A percentile compares a stretch with the other conserved stretches of the same genome.
Conservation (phyloP, 2,329 filamentous ascomycete genomes). For the Sporothrix luriei region DNA sequence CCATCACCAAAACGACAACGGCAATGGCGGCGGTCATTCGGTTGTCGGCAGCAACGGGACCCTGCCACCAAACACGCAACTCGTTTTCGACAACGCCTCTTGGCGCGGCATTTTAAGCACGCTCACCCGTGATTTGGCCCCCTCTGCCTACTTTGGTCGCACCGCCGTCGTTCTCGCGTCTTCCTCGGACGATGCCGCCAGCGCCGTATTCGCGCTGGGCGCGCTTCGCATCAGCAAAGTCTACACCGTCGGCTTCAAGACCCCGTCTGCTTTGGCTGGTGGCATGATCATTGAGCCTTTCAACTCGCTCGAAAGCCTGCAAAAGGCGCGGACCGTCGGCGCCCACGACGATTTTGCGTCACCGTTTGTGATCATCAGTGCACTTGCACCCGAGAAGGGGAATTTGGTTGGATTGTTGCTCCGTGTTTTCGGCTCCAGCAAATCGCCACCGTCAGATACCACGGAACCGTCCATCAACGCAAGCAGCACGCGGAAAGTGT, state of each 20-base stretch:
- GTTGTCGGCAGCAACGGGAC: conserved; percentile 38
- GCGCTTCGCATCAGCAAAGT: conserved; percentile 76
- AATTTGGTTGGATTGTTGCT: conserved; percentile 76
- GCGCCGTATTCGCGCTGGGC: conserved; percentile 75
- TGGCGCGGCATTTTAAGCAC: conserved; percentile 86
- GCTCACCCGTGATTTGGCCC: conserved; percentile 77
- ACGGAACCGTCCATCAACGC: conserved; percentile 42
- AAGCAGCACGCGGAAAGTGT: conserved; percentile 65
- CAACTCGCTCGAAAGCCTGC: conserved; percentile 69
- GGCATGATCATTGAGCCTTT: conserved; percentile 77
- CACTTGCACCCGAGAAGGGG: conserved; percentile 75
- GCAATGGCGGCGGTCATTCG: conserved; percentile 3
- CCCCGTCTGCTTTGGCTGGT: conserved; percentile 60
- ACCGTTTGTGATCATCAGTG: conserved; percentile 80
- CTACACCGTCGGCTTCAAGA: conserved; percentile 81
- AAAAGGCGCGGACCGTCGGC: conserved; percentile 54
- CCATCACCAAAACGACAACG: conserved; percentile 42
- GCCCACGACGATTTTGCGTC: conserved; percentile 50
- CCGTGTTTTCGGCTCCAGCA: conserved; percentile 65
- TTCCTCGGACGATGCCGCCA: conserved; percentile 73
- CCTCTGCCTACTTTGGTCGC: conserved; percentile 75
- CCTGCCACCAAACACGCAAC: conserved; percentile 54
- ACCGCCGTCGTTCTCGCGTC: conserved; percentile 75
- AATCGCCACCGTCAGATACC: conserved; percentile 34
- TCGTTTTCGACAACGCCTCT: conserved; percentile 78